These are phyloP conservation scores for Backusella psychrophila DNA, from an alignment of 192 early-diverging fungal genomes.

Conservation along the genomic window DNA sequence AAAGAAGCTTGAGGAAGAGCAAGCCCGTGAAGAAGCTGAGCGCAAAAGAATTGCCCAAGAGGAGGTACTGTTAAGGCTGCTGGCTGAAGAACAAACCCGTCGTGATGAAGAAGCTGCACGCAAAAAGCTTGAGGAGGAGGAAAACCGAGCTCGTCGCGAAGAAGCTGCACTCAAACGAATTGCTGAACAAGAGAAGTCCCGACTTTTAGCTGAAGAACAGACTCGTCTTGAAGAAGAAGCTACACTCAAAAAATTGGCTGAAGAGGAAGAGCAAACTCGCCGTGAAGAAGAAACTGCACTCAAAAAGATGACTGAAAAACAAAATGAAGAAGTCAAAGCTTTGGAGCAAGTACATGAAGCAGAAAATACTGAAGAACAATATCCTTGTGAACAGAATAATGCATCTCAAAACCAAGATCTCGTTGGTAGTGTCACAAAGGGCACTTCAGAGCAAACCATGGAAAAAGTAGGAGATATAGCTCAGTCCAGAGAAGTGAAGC, in stretches of 20 bases:
- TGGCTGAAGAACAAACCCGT: not conserved
- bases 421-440: too few relatives aligned
- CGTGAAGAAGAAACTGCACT: not conserved
- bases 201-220: not conserved
- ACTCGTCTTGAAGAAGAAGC: not conserved
- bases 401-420: too few relatives aligned
- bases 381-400: too few relatives aligned
- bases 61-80: not conserved
- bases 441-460: too few relatives aligned
- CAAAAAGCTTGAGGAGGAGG: not conserved
- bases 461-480: too few relatives aligned
- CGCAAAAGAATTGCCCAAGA: not conserved
- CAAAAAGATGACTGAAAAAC: not conserved
- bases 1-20: not conserved
- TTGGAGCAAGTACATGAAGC: not conserved
- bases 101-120: not conserved
- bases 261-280: not conserved
- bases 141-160: not conserved
- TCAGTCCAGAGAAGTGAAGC: too few relatives aligned
- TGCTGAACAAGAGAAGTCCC: not conserved
- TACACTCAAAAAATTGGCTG: not conserved
- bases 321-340: not conserved
- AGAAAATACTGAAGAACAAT: not conserved
- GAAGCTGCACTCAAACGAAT: not conserved
- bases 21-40: not conserved